phyloP scores from a whole-genome alignment of 2,329 filamentous ascomycete species.

The Monilinia fructigena region DNA sequence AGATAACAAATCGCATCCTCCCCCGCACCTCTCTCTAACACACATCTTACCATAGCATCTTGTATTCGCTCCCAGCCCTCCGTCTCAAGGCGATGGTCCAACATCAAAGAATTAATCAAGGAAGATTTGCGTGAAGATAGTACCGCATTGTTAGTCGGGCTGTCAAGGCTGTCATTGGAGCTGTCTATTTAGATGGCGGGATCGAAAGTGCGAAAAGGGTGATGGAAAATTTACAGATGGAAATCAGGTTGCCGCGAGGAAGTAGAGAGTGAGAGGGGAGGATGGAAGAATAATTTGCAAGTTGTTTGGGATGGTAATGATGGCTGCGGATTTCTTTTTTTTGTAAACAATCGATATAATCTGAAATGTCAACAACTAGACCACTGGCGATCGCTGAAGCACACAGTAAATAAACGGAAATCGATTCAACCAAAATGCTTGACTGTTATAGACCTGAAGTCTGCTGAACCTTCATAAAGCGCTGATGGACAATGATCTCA shows the following conservation, averaged over 20 bases:
- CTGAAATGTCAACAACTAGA: not conserved
- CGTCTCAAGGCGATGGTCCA: not conserved
- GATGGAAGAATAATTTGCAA: not conserved
- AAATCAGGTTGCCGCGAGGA: constrained; percentile 5
- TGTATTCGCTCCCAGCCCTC: constrained; percentile 4
- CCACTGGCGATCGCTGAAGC: not conserved
- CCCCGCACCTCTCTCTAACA: not conserved
- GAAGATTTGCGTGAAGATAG: constrained; percentile 29
- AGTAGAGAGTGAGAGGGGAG: not conserved
- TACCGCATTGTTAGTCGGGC: constrained; percentile 26
- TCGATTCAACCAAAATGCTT: not conserved
- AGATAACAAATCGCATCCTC: not conserved
- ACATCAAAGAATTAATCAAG: constrained; percentile 20
- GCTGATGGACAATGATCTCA: not conserved
- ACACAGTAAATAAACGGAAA: not conserved
- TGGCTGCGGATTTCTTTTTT: not conserved
- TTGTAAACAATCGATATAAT: not conserved
- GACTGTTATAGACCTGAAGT: not conserved
- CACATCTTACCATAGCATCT: constrained; percentile 1
- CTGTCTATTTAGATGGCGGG: constrained; percentile 34
- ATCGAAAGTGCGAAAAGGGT: constrained; percentile 26
- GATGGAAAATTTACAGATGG: constrained; percentile 26
- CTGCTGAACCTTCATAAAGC: not conserved
- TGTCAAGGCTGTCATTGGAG: constrained; percentile 33
- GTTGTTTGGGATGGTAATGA: not conserved